These are phyloP conservation scores for Mycocentrospora acerina DNA, from an alignment of 2,329 filamentous ascomycete genomes.

Conservation along the genomic window DNA sequence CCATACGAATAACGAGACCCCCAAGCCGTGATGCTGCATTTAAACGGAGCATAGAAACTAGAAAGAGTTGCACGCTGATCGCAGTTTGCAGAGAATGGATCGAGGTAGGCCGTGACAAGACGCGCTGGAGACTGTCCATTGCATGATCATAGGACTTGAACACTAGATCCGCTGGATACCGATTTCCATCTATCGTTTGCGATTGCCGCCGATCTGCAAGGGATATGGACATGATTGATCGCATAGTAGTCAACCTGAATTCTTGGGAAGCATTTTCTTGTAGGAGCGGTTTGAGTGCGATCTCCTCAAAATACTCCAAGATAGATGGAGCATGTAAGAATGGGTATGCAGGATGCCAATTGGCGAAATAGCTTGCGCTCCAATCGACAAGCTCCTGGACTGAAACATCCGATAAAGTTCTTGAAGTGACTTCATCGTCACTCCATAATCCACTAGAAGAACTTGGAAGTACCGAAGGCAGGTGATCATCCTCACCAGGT, in stretches of 20 bases:
- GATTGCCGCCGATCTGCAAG: conserved; percentile 55
- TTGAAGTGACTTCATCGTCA: conserved; percentile 32
- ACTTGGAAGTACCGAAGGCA: conserved; percentile 32
- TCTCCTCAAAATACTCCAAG: conserved; percentile 49
- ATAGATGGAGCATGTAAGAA: conserved; percentile 58
- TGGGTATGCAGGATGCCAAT: conserved; percentile 60
- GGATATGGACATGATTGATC: conserved; percentile 56
- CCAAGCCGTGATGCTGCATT: conserved; percentile 60
- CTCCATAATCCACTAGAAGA: conserved; percentile 25
- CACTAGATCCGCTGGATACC: conserved; percentile 48
- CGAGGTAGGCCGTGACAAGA: conserved; percentile 51
- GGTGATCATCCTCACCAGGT: conserved; percentile 59
- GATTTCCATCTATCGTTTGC: conserved; percentile 11
- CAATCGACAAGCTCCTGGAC: conserved; percentile 55
- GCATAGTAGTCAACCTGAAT: conserved; percentile 48
- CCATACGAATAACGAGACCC: conserved; percentile 57
- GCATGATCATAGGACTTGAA: conserved; percentile 53
- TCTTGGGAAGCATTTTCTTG: conserved; percentile 22
- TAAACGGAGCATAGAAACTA: conserved; percentile 58
- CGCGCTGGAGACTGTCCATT: conserved; percentile 51
- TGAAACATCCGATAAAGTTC: conserved; percentile 16
- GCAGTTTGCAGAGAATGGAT: conserved; percentile 51
- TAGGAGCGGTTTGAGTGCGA: conserved; percentile 38
- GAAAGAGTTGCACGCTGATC: conserved; percentile 56
- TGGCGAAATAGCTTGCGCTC: conserved; percentile 57